phyloP scores from a whole-genome alignment of 2,329 filamentous ascomycete genomes.

The Talaromyces marneffei region DNA sequence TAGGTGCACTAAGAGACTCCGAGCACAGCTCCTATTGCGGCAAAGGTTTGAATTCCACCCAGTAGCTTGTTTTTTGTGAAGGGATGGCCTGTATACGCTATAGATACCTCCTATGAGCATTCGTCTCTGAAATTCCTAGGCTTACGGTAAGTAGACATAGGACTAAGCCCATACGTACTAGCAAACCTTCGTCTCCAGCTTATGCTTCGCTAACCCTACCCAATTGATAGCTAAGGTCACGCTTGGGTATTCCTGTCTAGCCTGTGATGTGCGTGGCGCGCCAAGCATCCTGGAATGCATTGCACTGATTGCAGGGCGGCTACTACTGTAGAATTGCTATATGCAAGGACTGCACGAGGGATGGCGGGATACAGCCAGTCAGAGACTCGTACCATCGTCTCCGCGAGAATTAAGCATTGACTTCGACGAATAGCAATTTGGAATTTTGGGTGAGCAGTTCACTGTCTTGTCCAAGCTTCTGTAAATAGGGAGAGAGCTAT shows the following conservation, averaged over 20 bases:
- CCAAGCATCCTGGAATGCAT: slow-evolving; percentile 12
- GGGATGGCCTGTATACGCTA: background rate
- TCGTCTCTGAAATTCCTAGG: background rate
- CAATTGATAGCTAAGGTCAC: background rate
- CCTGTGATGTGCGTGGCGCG: slow-evolving; percentile 9
- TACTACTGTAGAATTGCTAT: slow-evolving; percentile 6
- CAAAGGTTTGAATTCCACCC: background rate
- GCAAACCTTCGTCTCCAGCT: background rate
- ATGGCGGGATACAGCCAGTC: background rate
- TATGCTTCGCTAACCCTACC: background rate
- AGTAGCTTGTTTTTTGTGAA: background rate
- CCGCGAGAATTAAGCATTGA: background rate
- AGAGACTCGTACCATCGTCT: background rate
- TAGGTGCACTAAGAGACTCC: background rate
- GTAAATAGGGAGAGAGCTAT: background rate
- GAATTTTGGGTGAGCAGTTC: too few species aligned
- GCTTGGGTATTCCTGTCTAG: background rate
- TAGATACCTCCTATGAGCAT: background rate
- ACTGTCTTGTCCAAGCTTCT: background rate
- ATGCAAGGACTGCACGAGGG: slow-evolving; percentile 15
- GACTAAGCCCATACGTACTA: background rate
- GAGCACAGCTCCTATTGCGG: background rate
- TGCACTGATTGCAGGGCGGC: slow-evolving; percentile 7
- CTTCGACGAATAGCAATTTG: background rate
- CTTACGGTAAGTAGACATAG: background rate